Conservation (phyloP, 2,329 filamentous ascomycete species). For the Fusarium robinianum region DNA sequence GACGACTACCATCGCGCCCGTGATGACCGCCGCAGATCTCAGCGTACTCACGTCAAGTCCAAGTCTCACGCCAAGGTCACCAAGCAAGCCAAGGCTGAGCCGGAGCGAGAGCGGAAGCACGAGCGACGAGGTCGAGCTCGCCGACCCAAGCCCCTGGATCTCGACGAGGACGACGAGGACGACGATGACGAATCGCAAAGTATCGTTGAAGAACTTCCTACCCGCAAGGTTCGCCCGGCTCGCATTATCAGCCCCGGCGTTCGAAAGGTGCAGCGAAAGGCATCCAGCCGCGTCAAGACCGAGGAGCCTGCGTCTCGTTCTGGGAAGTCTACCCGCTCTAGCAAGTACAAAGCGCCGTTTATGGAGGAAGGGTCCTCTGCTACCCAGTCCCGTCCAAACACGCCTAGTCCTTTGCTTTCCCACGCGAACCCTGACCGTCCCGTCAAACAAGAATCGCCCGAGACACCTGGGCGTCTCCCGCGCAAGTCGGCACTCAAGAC, state of each 20-base stretch:
- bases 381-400: no score
- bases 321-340: no score
- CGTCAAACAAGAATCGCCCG: background rate
- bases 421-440: constrained; percentile 28
- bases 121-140: constrained; percentile 2
- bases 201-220: no score
- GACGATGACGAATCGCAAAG: no score
- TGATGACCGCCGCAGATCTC: background rate
- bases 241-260: no score
- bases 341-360: no score
- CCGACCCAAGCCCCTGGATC: constrained; percentile 4
- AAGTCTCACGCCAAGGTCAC: background rate
- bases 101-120: background rate
- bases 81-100: background rate
- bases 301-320: no score
- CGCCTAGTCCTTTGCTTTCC: no score
- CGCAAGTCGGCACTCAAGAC: constrained; percentile 4
- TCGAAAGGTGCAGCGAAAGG: no score
- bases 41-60: background rate
- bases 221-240: no score
- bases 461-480: background rate
- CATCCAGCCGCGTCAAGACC: no score
- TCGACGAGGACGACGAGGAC: background rate
- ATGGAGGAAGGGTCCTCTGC: no score
- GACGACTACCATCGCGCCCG: constrained; percentile 10